Percentiles rank a stretch among this genome's conserved stretches.
Conservation (phyloP, 768 basidiomycete species). For the Hygrocybe coccinea region DNA sequence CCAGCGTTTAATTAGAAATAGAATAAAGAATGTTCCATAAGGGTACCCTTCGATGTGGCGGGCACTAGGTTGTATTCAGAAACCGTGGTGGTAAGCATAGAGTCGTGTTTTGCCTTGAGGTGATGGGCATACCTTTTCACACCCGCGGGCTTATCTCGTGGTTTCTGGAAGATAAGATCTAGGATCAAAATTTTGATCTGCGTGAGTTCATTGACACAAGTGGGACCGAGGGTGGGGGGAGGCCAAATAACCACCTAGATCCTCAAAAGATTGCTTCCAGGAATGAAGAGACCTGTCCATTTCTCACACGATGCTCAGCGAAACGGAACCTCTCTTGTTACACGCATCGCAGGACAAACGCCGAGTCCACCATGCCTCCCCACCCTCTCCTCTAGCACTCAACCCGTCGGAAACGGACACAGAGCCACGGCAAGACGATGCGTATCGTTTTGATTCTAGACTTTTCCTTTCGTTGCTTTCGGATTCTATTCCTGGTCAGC, state of each 20-base stretch:
- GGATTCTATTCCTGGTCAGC: conserved; percentile 56
- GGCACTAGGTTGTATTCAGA: neutral
- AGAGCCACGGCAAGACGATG: conserved; percentile 18
- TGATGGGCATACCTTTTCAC: conserved; percentile 16
- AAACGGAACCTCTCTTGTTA: conserved; percentile 29
- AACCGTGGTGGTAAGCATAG: conserved; percentile 10
- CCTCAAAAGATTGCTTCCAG: neutral
- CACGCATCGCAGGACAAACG: neutral
- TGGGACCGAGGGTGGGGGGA: neutral
- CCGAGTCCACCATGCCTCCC: neutral
- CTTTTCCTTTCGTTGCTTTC: conserved; percentile 47
- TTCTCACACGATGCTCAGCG: conserved; percentile 9
- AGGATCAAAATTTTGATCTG: neutral
- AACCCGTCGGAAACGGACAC: conserved; percentile 29
- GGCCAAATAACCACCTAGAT: neutral
- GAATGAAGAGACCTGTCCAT: no score
- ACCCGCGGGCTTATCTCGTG: neutral
- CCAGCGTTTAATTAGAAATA: neutral
- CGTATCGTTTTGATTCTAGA: conserved; percentile 22
- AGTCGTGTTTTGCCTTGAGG: conserved; percentile 52
- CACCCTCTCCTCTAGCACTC: conserved; percentile 14
- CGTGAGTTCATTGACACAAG: neutral
- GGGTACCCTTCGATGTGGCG: neutral
- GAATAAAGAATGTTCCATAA: conserved; percentile 1
- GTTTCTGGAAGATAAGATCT: neutral